Conservation (phyloP, 495 filamentous ascomycete species). For the Podospora appendiculata region DNA sequence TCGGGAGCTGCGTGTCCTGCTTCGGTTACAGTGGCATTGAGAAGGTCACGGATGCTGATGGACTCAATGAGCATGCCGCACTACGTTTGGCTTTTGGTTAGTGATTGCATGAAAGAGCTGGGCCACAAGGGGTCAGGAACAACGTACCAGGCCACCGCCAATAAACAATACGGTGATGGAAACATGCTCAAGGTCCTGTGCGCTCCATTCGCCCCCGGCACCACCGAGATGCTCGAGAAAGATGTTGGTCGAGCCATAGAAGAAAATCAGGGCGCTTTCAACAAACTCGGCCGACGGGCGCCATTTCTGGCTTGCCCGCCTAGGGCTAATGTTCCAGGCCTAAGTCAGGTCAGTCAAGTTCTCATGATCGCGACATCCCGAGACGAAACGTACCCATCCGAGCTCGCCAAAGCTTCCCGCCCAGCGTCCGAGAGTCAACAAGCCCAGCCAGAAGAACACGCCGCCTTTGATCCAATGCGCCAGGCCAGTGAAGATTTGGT, state of each 20-base stretch:
- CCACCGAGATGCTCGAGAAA: slow-evolving; percentile 83
- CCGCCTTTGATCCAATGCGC: slow-evolving; percentile 95
- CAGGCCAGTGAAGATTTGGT: slow-evolving; percentile 57
- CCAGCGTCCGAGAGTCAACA: slow-evolving; percentile 84
- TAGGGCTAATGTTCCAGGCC: slow-evolving; percentile 85
- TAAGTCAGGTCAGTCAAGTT: slow-evolving; percentile 17
- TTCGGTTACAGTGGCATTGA: slow-evolving; percentile 55
- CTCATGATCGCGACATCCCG: neutral
- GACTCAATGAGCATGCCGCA: slow-evolving; percentile 95
- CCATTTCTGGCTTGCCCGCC: slow-evolving; percentile 51
- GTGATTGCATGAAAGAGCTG: neutral
- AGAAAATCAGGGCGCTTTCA: slow-evolving; percentile 80
- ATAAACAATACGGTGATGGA: slow-evolving; percentile 93
- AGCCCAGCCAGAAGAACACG: slow-evolving; percentile 94
- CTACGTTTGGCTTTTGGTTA: slow-evolving; percentile 23
- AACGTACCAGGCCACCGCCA: slow-evolving; percentile 78
- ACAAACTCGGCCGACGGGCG: slow-evolving; percentile 80
- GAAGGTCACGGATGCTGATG: slow-evolving; percentile 53
- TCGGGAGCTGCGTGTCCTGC: slow-evolving; percentile 23
- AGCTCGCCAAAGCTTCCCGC: slow-evolving; percentile 84
- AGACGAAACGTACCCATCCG: slow-evolving; percentile 58
- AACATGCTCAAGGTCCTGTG: slow-evolving; percentile 83
- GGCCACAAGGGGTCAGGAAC: neutral
- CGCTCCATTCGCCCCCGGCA: slow-evolving; percentile 61
- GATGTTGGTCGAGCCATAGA: slow-evolving; percentile 84